These are phyloP conservation scores for Thermomucor indicae-seudaticae DNA, from an alignment of 371 early-diverging fungal genomes.

Conservation along the genomic window DNA sequence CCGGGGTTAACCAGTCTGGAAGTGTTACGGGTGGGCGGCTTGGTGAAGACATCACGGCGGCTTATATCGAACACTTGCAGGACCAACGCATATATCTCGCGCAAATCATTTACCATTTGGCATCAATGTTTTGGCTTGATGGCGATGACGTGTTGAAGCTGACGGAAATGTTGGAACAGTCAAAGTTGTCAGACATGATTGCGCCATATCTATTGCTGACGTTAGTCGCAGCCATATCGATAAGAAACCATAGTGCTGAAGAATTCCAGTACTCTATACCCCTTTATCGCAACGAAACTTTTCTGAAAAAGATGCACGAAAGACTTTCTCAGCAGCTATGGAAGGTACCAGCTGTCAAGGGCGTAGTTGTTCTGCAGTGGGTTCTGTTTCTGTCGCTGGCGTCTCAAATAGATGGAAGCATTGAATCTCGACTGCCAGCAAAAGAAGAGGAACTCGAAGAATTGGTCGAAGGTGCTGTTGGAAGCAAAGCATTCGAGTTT, in stretches of 20 bases:
- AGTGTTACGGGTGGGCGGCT: constrained; percentile 25
- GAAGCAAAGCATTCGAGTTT: constrained; percentile 61
- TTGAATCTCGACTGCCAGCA: constrained; percentile 45
- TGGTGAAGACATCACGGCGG: constrained; percentile 41
- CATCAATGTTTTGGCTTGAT: constrained; percentile 48
- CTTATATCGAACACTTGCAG: constrained; percentile 39
- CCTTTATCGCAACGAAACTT: constrained; percentile 6
- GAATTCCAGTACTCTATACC: constrained; percentile 12
- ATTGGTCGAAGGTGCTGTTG: constrained; percentile 54
- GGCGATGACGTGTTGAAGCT: constrained; percentile 44
- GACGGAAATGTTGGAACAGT: constrained; percentile 48
- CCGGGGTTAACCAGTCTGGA: background rate
- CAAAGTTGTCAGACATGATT: constrained; percentile 50
- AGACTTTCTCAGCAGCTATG: constrained; percentile 32
- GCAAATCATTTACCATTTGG: constrained; percentile 53
- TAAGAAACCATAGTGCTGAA: constrained; percentile 21
- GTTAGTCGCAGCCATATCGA: constrained; percentile 53
- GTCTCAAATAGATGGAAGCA: constrained; percentile 30
- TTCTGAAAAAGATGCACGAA: constrained; percentile 22
- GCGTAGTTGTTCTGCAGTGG: constrained; percentile 69
- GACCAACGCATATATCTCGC: constrained; percentile 59
- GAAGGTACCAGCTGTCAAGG: constrained; percentile 56
- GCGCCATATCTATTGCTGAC: constrained; percentile 52
- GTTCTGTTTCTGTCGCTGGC: constrained; percentile 50
- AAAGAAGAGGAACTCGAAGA: constrained; percentile 56